phyloP scores from a whole-genome alignment of 768 basidiomycete species.

The Tricholoma terreum region DNA sequence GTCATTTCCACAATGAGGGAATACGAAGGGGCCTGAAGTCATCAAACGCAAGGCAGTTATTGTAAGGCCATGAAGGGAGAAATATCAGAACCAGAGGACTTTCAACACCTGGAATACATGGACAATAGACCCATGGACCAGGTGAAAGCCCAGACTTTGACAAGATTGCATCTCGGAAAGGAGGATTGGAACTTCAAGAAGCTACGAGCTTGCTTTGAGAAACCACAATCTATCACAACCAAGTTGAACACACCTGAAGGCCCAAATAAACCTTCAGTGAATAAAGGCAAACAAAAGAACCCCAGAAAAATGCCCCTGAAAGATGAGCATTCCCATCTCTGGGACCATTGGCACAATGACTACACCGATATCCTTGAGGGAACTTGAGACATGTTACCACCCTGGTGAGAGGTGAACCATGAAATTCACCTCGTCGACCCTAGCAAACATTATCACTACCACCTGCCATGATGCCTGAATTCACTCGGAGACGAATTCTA shows the following conservation, averaged over 20 bases:
- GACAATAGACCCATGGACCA: too few relatives aligned
- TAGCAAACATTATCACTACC: constrained; percentile 26
- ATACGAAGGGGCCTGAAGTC: not conserved
- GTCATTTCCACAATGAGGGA: constrained; percentile 3
- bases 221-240: not conserved
- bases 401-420: constrained; percentile 36
- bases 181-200: not conserved
- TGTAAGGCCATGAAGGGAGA: not conserved
- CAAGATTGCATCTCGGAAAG: not conserved
- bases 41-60: not conserved
- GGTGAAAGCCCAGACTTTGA: not conserved
- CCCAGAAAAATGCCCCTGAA: not conserved
- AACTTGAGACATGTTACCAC: constrained; percentile 25
- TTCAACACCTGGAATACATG: not conserved
- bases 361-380: constrained; percentile 21
- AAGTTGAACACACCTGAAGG: not conserved
- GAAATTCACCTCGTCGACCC: constrained; percentile 35
- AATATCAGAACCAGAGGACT: not conserved
- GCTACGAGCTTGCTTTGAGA: not conserved
- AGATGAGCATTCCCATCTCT: constrained; percentile 13
- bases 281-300: not conserved
- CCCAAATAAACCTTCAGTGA: not conserved
- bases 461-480: constrained; percentile 30
- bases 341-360: constrained; percentile 18
- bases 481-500: constrained; percentile 24